phyloP scores from a whole-genome alignment of 768 basidiomycete genomes.

The Kwoniella sp. region DNA sequence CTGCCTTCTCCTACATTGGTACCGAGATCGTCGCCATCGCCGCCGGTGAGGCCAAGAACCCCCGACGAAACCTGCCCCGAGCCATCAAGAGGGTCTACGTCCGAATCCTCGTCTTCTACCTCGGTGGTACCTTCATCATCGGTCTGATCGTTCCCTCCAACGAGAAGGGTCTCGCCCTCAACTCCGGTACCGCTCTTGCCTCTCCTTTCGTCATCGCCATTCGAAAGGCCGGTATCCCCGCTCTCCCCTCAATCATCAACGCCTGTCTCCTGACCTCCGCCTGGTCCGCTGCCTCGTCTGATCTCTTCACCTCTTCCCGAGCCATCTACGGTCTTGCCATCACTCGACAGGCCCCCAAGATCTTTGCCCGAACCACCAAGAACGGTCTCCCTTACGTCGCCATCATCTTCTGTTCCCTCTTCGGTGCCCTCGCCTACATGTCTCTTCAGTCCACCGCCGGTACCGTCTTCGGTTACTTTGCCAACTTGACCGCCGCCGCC shows the following conservation, averaged over 20 bases:
- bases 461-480: constrained; percentile 69
- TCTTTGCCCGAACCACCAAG: constrained; percentile 67
- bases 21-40: constrained; percentile 75
- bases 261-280: constrained; percentile 73
- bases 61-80: constrained; percentile 61
- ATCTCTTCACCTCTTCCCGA: constrained; percentile 77
- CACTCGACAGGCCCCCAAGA: constrained; percentile 72
- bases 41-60: constrained; percentile 70
- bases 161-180: constrained; percentile 57
- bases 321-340: constrained; percentile 75
- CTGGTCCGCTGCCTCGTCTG: constrained; percentile 86
- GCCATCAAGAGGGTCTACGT: constrained; percentile 68
- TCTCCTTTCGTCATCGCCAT: constrained; percentile 88
- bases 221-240: constrained; percentile 71
- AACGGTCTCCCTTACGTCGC: constrained; percentile 73
- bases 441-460: constrained; percentile 63
- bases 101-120: constrained; percentile 69
- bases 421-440: constrained; percentile 69
- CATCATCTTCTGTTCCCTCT: constrained; percentile 64
- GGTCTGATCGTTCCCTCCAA: constrained; percentile 66
- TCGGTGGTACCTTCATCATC: constrained; percentile 65
- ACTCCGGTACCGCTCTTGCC: constrained; percentile 61
- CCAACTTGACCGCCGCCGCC: constrained; percentile 61
- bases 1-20: constrained; percentile 82
- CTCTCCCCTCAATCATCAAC: constrained; percentile 66